These are phyloP conservation scores for Trichaptum fuscoviolaceum DNA, from an alignment of 768 basidiomycete species.

Conservation along the genomic window DNA sequence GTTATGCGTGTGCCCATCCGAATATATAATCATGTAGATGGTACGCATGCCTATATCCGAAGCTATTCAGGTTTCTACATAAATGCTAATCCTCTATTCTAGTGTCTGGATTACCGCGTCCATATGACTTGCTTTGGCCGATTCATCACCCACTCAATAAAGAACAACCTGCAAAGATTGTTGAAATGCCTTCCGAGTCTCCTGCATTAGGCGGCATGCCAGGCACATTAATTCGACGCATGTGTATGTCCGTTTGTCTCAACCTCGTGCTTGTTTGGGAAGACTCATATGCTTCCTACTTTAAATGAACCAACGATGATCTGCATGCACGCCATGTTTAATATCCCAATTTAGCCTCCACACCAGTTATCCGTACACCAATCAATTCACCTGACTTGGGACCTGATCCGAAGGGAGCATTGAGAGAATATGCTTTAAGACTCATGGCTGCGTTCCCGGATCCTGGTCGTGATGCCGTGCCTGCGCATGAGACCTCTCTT, in stretches of 20 bases:
- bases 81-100: constrained; percentile 9
- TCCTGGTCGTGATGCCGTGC: neutral
- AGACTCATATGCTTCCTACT: neutral
- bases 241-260: neutral
- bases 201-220: neutral
- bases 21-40: constrained; percentile 81
- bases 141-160: constrained; percentile 27
- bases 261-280: neutral
- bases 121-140: constrained; percentile 86
- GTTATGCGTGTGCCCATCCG: constrained; percentile 91
- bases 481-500: neutral
- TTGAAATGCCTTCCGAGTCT: neutral
- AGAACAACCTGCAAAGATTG: neutral
- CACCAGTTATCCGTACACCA: neutral
- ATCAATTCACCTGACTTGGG: neutral
- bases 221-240: neutral
- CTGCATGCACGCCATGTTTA: neutral
- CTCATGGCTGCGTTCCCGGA: constrained; percentile 7
- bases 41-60: constrained; percentile 35
- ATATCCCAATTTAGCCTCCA: neutral
- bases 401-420: constrained; percentile 3
- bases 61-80: constrained; percentile 3
- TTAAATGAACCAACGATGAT: neutral
- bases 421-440: constrained; percentile 10
- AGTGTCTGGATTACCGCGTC: constrained; percentile 50